phyloP scores from a whole-genome alignment of 2,329 filamentous ascomycete species.

The Clonostachys sp. region DNA sequence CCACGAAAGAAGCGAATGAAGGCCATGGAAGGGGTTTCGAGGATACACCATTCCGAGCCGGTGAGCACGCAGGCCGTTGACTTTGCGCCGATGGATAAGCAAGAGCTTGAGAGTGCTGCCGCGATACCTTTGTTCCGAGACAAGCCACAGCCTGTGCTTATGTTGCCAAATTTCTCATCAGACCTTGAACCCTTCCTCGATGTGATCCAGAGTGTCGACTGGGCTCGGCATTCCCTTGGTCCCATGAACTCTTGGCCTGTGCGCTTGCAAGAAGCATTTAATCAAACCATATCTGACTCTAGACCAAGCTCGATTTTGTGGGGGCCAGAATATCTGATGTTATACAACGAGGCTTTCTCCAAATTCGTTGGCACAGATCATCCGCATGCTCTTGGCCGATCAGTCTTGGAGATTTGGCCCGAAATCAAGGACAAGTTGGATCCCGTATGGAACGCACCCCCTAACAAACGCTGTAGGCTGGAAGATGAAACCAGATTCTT shows the following conservation, averaged over 20 bases:
- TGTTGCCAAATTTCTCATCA: conserved; percentile 24
- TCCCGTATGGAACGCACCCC: conserved; percentile 12
- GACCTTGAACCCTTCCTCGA: conserved; percentile 30
- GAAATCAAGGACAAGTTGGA: conserved; percentile 41
- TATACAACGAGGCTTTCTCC: conserved; percentile 66
- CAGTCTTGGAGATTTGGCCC: conserved; percentile 54
- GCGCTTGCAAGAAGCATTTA: conserved; percentile 38
- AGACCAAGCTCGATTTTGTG: conserved; percentile 57
- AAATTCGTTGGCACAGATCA: conserved; percentile 61
- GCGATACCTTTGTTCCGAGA: conserved; percentile 18
- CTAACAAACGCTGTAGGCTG: conserved; percentile 9
- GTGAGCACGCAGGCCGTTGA: conserved; percentile 6
- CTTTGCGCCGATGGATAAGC: conserved; percentile 4
- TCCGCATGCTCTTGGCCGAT: conserved; percentile 56
- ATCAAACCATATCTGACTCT: conserved; percentile 36
- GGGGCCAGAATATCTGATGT: conserved; percentile 56
- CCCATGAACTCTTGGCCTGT: conserved; percentile 39
- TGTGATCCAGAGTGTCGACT: conserved; percentile 36
- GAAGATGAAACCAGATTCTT: conserved; percentile 42
- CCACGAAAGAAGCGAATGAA: conserved; percentile 22
- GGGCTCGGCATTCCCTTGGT: conserved; percentile 40
- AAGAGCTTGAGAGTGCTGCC: background rate
- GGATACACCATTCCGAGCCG: conserved; percentile 5
- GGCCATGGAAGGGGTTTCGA: conserved; percentile 10
- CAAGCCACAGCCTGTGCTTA: conserved; percentile 22